Percentiles rank a stretch among this genome's conserved stretches.
Evolutionary conservation across 2,329 filamentous ascomycete species (phyloP).

Genomic region (Pseudogymnoascus pannorum): DNA sequence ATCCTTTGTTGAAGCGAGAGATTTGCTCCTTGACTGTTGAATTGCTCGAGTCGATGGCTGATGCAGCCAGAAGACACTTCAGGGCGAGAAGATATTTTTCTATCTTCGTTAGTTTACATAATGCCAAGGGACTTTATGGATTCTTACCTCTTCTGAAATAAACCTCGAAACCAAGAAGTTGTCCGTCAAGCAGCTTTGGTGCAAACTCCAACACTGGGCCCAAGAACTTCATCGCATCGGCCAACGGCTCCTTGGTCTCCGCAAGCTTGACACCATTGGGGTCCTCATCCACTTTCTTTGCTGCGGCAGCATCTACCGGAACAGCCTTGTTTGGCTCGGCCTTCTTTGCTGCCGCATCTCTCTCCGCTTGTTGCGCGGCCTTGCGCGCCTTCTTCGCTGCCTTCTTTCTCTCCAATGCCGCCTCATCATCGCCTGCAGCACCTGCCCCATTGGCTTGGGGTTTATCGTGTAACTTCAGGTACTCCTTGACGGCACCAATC

Average conservation of each 20-base stretch:
- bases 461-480: constrained; percentile 70
- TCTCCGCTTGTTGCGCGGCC: constrained; percentile 65
- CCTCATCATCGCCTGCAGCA: constrained; percentile 41
- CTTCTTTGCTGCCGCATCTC: constrained; percentile 74
- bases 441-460: constrained; percentile 59
- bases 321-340: constrained; percentile 72
- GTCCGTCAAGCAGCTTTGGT: constrained; percentile 71
- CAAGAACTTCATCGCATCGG: constrained; percentile 82
- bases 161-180: constrained; percentile 84
- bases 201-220: constrained; percentile 73
- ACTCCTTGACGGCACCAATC: constrained; percentile 71
- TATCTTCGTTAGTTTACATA: constrained; percentile 33
- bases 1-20: constrained; percentile 58
- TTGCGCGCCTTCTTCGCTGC: constrained; percentile 85
- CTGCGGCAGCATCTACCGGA: constrained; percentile 52
- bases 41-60: constrained; percentile 60
- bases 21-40: constrained; percentile 70
- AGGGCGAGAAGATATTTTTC: constrained; percentile 84
- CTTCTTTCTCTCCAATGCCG: constrained; percentile 70
- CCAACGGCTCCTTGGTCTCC: constrained; percentile 73
- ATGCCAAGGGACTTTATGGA: background rate
- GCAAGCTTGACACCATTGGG: constrained; percentile 74
- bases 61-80: constrained; percentile 71
- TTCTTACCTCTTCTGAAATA: constrained; percentile 72
- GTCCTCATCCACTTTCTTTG: constrained; percentile 86